Percentiles rank a stretch among this genome's conserved stretches.
These are phyloP conservation scores for Komagataella mondaviorum DNA, from an alignment of 805 yeast genomes.

Conservation along the genomic window DNA sequence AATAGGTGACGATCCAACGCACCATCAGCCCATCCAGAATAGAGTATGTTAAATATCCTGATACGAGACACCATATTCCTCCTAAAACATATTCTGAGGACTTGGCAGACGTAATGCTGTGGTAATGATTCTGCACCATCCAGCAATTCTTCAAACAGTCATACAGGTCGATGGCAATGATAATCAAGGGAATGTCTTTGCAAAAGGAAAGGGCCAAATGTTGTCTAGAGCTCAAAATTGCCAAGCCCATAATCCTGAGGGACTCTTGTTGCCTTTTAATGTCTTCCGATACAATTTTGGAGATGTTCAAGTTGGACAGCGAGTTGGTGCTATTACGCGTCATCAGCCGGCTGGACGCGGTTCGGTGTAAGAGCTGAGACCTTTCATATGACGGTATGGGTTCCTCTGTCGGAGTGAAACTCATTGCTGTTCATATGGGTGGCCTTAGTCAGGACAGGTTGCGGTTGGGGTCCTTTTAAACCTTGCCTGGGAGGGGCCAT, in stretches of 20 bases:
- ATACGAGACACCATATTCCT: conserved; percentile 87
- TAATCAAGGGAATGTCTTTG: conserved; percentile 53
- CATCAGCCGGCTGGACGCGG: background rate
- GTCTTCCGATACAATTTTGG: background rate
- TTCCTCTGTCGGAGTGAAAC: background rate
- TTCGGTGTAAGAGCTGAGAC: background rate
- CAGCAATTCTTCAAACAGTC: conserved; percentile 15
- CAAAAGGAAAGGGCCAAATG: conserved; percentile 68
- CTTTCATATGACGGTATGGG: background rate
- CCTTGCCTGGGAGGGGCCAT: background rate
- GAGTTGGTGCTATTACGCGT: background rate
- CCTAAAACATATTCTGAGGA: conserved; percentile 71
- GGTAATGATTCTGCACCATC: background rate
- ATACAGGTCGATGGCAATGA: conserved; percentile 13
- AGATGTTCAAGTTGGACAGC: background rate
- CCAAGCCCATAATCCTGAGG: conserved; percentile 51
- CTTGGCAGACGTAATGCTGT: conserved; percentile 40
- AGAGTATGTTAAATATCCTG: conserved; percentile 72
- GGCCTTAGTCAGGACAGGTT: background rate
- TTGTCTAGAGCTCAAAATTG: conserved; percentile 60
- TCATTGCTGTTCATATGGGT: background rate
- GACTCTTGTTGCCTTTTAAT: conserved; percentile 10
- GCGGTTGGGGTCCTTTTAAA: background rate
- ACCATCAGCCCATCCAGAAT: conserved; percentile 83
- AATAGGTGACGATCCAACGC: conserved; percentile 87